Evolutionary conservation across 106 monocot genomes (phyloP).

Genomic region (Dendrobium nobile): DNA sequence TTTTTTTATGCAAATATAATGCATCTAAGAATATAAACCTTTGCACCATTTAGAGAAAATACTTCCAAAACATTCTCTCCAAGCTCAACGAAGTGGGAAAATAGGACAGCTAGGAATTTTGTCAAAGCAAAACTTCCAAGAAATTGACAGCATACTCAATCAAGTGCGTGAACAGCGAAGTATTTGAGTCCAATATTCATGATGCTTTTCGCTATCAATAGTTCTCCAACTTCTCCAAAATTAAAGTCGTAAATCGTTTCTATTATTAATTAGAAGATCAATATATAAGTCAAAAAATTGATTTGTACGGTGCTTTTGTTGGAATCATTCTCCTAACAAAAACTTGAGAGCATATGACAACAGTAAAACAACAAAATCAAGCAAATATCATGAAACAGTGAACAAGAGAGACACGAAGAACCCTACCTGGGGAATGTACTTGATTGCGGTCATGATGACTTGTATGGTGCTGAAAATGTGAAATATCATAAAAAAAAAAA

Average conservation of each 20-base stretch:
- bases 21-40: too few relatives aligned
- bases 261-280: background rate
- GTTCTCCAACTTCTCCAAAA: too few relatives aligned
- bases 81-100: too few relatives aligned
- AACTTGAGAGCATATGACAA: background rate
- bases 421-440: slow-evolving; percentile 84
- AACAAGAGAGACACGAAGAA: slow-evolving; percentile 15
- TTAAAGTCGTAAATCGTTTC: background rate
- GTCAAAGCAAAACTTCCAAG: too few relatives aligned
- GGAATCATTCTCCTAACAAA: background rate
- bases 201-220: too few relatives aligned
- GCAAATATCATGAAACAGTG: background rate
- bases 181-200: too few relatives aligned
- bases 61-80: too few relatives aligned
- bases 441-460: slow-evolving; percentile 87
- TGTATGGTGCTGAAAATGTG: slow-evolving; percentile 62
- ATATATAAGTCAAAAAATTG: background rate
- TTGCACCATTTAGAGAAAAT: too few relatives aligned
- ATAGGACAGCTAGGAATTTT: too few relatives aligned
- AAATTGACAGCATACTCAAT: too few relatives aligned
- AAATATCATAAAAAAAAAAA: background rate
- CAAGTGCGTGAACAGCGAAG: too few relatives aligned
- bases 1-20: too few relatives aligned
- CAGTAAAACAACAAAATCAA: slow-evolving; percentile 1
- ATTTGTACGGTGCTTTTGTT: background rate